These are phyloP conservation scores for Pichia kudriavzevii DNA, from an alignment of 1,139 yeast genomes.

Conservation along the genomic window DNA sequence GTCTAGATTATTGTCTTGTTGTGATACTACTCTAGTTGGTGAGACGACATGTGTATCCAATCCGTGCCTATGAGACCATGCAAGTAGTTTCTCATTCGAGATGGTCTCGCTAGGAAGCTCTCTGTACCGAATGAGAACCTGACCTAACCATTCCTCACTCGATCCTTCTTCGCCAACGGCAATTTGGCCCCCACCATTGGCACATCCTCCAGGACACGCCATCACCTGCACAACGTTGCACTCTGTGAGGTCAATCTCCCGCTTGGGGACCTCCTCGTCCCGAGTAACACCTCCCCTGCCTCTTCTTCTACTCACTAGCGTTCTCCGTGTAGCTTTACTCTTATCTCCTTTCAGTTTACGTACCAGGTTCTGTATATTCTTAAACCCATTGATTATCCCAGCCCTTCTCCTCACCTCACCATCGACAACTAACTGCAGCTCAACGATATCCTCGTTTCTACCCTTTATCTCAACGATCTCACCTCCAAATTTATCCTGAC, in stretches of 20 bases:
- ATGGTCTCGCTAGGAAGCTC: too few species aligned
- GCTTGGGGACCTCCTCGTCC: neutral
- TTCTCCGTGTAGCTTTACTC: slow-evolving; percentile 5
- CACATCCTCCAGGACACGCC: slow-evolving; percentile 99
- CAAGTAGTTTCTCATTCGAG: too few species aligned
- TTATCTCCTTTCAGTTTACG: slow-evolving; percentile 51
- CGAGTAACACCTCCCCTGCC: neutral
- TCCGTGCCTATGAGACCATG: too few species aligned
- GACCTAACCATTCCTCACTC: neutral
- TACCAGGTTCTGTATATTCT: slow-evolving; percentile 89
- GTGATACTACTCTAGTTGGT: too few species aligned
- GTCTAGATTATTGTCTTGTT: too few species aligned
- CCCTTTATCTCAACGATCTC: too few species aligned
- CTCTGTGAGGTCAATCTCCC: slow-evolving; percentile 43
- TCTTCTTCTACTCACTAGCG: slow-evolving; percentile 29
- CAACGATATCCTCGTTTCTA: slow-evolving; percentile 69
- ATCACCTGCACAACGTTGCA: slow-evolving; percentile 88
- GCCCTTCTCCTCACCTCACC: slow-evolving; percentile 47
- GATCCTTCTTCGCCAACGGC: slow-evolving; percentile 33
- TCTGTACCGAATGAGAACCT: too few species aligned
- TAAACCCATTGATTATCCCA: slow-evolving; percentile 82
- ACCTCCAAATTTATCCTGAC: slow-evolving; percentile 31
- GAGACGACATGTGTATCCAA: too few species aligned
- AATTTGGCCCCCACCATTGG: slow-evolving; percentile 94
- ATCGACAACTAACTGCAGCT: slow-evolving; percentile 44